These are phyloP conservation scores for Fabrea salina DNA, from an alignment of 169 alveolate genomes.

Conservation along the genomic window DNA sequence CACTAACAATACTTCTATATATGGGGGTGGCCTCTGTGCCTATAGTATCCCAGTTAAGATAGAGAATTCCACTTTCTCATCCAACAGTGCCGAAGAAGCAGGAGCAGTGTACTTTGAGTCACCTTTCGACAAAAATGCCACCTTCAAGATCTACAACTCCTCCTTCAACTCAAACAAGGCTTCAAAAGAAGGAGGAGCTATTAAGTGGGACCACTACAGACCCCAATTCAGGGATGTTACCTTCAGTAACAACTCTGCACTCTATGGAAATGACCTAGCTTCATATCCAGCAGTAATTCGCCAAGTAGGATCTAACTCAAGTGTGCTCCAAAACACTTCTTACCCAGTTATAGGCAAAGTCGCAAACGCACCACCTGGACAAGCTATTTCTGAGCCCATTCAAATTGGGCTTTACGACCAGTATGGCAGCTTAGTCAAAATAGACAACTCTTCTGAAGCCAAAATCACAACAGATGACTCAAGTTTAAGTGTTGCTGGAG, in stretches of 20 bases:
- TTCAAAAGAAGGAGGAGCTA: slow-evolving; percentile 29
- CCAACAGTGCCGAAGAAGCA: too few species aligned
- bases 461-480: background rate
- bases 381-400: background rate
- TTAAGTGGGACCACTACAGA: background rate
- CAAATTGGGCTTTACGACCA: background rate
- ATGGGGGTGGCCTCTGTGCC: too few species aligned
- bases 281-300: slow-evolving; percentile 24
- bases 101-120: too few species aligned
- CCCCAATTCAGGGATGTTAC: slow-evolving; percentile 8
- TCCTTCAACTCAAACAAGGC: too few species aligned
- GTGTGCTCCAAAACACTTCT: too few species aligned
- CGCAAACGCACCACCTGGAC: slow-evolving; percentile 13
- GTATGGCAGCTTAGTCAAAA: background rate
- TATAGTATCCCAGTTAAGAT: too few species aligned
- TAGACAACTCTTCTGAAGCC: background rate
- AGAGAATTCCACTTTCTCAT: too few species aligned
- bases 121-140: too few species aligned
- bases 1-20: too few species aligned
- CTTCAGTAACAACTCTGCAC: slow-evolving; percentile 26
- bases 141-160: too few species aligned
- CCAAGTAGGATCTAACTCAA: background rate
- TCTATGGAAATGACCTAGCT: slow-evolving; percentile 34
- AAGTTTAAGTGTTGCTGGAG: background rate
- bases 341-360: too few species aligned